Evolutionary conservation across 306 rosid genomes (phyloP), one percentile per base, ranked within the genome.

Genomic region (Fragaria nilgerrensis): DNA sequence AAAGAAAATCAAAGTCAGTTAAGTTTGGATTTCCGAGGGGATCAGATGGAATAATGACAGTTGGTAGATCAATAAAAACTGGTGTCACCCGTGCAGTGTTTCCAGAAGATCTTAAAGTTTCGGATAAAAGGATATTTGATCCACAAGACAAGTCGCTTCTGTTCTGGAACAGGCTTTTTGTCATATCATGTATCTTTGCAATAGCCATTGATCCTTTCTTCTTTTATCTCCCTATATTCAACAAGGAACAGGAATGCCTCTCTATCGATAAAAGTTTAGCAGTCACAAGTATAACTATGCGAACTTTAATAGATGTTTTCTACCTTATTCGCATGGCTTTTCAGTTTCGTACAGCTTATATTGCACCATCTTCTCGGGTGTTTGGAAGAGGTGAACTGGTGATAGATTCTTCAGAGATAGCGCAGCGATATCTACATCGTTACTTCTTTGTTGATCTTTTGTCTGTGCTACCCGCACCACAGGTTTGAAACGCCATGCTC

Each of bases 381-480:
- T 92, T 95, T 32, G 98, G 98, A 43, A 81, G 98, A 84, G 98
- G 98, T 55, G 98, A 95, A 77, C 98, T 95, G 66, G 98, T 95
- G 43, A 95, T 90, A 39, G 97, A 92, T 82, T 89, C 97, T 75
- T 53, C 82, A 23, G 63, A 92, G 85, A 95, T 92, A 66, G 98
- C 97, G 9, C 78, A 53, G 80, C 84, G 97, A 71, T 95, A 95
- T 79, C 87, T 95, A 17, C 85, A 15, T 49, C 93, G 88, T 19
- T 88, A 89, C 78, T 95, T 92, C 85, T 4, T 90, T 9, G 68
- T 93, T 19, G 98, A 95, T 81, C 85, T 95, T 62, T 50, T 79
- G 78, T 85, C 97, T 68, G 83, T 95, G 71, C 78, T 95, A 14
- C 98, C 98, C 13, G 2, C 89, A 36, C 98, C 98, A 16, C 97